These are phyloP conservation scores for Theileria orientalis DNA, from an alignment of 169 alveolate genomes.

Conservation along the genomic window DNA sequence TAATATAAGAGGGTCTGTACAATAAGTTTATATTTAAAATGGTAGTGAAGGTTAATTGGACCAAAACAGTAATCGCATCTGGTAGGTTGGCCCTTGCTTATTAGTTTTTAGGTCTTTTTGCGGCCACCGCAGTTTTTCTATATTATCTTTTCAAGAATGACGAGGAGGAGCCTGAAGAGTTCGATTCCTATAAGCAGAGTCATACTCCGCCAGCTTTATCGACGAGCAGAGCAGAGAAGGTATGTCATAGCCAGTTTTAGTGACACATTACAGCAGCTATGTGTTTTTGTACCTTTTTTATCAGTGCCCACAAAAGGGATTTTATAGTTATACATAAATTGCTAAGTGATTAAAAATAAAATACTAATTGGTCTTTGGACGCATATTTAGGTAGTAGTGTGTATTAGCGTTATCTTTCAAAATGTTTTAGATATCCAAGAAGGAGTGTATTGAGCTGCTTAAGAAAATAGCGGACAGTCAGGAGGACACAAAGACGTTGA, in stretches of 20 bases:
- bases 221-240: slow-evolving; percentile 21
- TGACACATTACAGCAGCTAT: too few relatives aligned
- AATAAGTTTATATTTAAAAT: background rate
- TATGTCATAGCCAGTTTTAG: too few relatives aligned
- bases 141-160: slow-evolving; percentile 29
- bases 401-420: background rate
- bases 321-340: background rate
- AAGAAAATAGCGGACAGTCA: slow-evolving; percentile 70
- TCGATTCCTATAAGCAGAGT: slow-evolving; percentile 37
- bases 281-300: too few relatives aligned
- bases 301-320: too few relatives aligned
- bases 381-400: too few relatives aligned
- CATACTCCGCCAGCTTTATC: slow-evolving; percentile 6
- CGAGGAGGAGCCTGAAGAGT: slow-evolving; percentile 43
- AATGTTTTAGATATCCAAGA: slow-evolving; percentile 57
- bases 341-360: too few relatives aligned
- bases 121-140: slow-evolving; percentile 19
- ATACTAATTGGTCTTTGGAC: too few relatives aligned
- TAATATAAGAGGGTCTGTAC: background rate
- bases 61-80: slow-evolving; percentile 34
- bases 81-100: slow-evolving; percentile 12
- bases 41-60: slow-evolving; percentile 26
- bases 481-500: slow-evolving; percentile 70
- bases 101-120: slow-evolving; percentile 28
- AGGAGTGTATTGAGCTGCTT: slow-evolving; percentile 66